Base-by-base conservation (phyloP, 805 yeast genomes). In the Saccharomycopsis javanensis region DNA sequence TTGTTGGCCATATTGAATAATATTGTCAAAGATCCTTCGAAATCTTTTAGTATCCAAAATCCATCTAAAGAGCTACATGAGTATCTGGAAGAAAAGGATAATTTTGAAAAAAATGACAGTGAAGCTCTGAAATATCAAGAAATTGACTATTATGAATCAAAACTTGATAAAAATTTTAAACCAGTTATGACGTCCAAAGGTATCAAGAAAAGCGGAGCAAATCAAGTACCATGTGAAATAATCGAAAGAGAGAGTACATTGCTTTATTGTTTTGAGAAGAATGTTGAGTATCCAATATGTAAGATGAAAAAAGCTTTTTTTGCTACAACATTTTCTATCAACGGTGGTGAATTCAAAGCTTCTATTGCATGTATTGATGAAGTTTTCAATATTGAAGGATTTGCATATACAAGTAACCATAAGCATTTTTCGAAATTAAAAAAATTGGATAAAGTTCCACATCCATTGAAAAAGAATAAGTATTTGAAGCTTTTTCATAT, bases 381-480 rank as follows among this genome's bases (percentile, higher is more conserved):
- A 18, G 20, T 52, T 2, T 52, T 52, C 23, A 37, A 52, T 37
- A 23, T 52, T 4, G 11, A 25, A 38, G 55, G 46, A 5, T 34
- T 52, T 15, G 55, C 33, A 28, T 52, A 52, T 37, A 52, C 55
- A 7, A 15, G 16, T 16, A 28, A 23, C 23, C 55, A 52, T 38
- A 37, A 37, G 25, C 7, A 23, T 8, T 52, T 23, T 25, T 4
- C n/a, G n/a, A 18, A 35, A 27, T 30, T 52, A 20, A 37, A 37
- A 27, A 7, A 25, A 27, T 20, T 52, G 13, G 30, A 52, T 4
- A 23, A 25, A 23, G 15, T 37, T 13, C 48, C 28, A 4, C 50
- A 52, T 34, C 55, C 46, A 5, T 18, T 51, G 11, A 15, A 15
- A 23, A 30, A 42, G 13, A 42, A 20, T 20, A 42, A 23, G 23